phyloP scores from a whole-genome alignment of 1,284 basidiomycete species.

The Erythrobasidium hasegawianum region DNA sequence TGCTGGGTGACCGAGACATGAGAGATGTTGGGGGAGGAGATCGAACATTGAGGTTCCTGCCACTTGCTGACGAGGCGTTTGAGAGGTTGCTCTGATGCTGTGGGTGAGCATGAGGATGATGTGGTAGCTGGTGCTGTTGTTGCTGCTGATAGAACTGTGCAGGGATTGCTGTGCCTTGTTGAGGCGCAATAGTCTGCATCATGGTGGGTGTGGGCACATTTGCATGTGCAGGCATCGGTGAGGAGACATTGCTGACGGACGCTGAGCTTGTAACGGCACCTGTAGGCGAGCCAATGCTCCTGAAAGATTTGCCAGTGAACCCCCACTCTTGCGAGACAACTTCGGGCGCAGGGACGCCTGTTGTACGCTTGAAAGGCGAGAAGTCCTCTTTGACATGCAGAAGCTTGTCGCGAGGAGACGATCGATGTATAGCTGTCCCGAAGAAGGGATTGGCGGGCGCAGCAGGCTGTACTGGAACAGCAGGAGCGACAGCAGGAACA shows the following conservation, averaged over 20 bases:
- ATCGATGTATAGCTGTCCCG: conserved; percentile 40
- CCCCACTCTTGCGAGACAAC: conserved; percentile 39
- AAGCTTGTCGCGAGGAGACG: conserved; percentile 3
- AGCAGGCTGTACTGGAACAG: neutral
- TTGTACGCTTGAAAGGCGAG: conserved; percentile 41
- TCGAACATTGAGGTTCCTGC: neutral
- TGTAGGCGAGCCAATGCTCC: conserved; percentile 24
- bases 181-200: conserved; percentile 6
- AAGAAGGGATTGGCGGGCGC: conserved; percentile 44
- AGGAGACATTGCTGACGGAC: neutral
- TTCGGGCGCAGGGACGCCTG: conserved; percentile 35
- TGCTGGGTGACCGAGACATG: neutral
- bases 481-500: neutral
- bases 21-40: neutral
- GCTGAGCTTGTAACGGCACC: conserved; percentile 25
- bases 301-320: conserved; percentile 44
- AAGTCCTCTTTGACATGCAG: conserved; percentile 47
- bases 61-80: neutral
- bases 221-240: conserved; percentile 11
- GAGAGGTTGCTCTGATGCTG: neutral
- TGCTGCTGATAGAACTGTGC: conserved; percentile 23
- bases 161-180: conserved; percentile 17
- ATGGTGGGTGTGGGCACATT: conserved; percentile 2
- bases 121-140: conserved; percentile 4
- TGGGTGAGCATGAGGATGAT: neutral